These are phyloP conservation scores for Dothideomycetidae sp. DNA, from an alignment of 2,329 filamentous ascomycete genomes.

Conservation along the genomic window DNA sequence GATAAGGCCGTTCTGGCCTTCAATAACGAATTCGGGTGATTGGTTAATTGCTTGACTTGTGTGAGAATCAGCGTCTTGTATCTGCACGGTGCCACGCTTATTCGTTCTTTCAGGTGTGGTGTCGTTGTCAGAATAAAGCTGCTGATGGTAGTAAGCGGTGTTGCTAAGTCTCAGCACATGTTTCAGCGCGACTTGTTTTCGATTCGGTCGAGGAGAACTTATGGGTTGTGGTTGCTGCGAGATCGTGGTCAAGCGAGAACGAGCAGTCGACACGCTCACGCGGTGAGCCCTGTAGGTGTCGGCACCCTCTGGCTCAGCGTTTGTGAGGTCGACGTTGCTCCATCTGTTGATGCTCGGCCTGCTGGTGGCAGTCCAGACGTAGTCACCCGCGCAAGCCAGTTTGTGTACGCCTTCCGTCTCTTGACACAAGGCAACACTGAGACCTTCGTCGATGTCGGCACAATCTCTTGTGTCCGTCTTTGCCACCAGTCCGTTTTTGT, in stretches of 20 bases:
- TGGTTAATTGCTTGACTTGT: slow-evolving; percentile 25
- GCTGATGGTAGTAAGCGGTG: slow-evolving; percentile 58
- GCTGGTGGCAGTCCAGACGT: slow-evolving; percentile 81
- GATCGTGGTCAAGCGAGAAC: slow-evolving; percentile 28
- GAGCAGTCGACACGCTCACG: slow-evolving; percentile 35
- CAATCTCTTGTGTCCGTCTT: slow-evolving; percentile 81
- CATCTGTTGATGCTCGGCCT: slow-evolving; percentile 88
- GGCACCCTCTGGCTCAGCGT: slow-evolving; percentile 48
- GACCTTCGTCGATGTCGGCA: slow-evolving; percentile 68
- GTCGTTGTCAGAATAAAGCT: slow-evolving; percentile 39
- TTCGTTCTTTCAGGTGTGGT: not conserved
- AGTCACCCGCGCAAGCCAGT: slow-evolving; percentile 50
- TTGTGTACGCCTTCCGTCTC: slow-evolving; percentile 73
- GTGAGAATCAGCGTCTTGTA: slow-evolving; percentile 17
- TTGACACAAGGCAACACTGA: slow-evolving; percentile 81
- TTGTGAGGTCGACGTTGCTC: slow-evolving; percentile 68
- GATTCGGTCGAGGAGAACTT: slow-evolving; percentile 24
- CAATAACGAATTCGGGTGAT: slow-evolving; percentile 47
- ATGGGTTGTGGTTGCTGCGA: slow-evolving; percentile 14
- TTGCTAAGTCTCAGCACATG: slow-evolving; percentile 74
- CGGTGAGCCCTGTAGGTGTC: slow-evolving; percentile 38
- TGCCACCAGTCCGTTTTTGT: slow-evolving; percentile 82
- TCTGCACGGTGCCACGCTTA: slow-evolving; percentile 8
- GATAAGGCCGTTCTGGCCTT: slow-evolving; percentile 87
- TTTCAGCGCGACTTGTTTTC: slow-evolving; percentile 58